Percentiles rank a stretch among this genome's conserved stretches.
Conservation (phyloP, 2,329 filamentous ascomycete genomes). For the Talaromyces sp. region DNA sequence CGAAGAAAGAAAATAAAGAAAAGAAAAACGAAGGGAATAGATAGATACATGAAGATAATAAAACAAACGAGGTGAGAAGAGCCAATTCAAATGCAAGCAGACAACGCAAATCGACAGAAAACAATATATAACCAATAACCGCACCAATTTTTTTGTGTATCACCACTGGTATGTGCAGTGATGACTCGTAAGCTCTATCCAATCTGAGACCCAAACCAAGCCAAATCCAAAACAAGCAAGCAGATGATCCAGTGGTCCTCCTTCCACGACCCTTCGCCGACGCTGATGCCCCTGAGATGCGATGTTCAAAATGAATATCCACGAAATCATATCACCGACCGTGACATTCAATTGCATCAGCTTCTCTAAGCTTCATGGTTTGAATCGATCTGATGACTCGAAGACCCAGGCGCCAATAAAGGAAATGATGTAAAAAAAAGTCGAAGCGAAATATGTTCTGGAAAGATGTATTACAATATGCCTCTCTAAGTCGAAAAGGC, state of each 20-base stretch:
- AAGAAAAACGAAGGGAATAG: constrained; percentile 35
- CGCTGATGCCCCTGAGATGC: constrained; percentile 10
- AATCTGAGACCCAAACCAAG: constrained; percentile 1
- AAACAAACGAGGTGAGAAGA: constrained; percentile 16
- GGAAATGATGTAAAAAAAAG: constrained; percentile 12
- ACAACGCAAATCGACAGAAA: constrained; percentile 5
- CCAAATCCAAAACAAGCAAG: neutral
- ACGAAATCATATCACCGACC: constrained; percentile 2
- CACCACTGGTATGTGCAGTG: constrained; percentile 1
- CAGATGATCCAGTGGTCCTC: constrained; percentile 8
- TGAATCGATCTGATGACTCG: constrained; percentile 14
- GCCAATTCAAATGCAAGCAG: constrained; percentile 14
- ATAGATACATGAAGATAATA: constrained; percentile 48
- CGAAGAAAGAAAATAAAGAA: constrained; percentile 22
- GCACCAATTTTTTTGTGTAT: constrained; percentile 25
- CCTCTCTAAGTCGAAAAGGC: constrained; percentile 5
- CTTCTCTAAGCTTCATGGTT: neutral
- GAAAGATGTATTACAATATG: constrained; percentile 17
- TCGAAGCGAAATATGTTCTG: constrained; percentile 17
- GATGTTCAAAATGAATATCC: constrained; percentile 4
- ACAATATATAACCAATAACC: constrained; percentile 19
- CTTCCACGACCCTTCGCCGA: constrained; percentile 7
- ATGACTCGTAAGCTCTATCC: constrained; percentile 17
- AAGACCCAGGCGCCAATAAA: constrained; percentile 17
- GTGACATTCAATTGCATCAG: constrained; percentile 6